phyloP scores from a whole-genome alignment of 2,329 filamentous ascomycete genomes.

The Pseudogymnoascus sp. region DNA sequence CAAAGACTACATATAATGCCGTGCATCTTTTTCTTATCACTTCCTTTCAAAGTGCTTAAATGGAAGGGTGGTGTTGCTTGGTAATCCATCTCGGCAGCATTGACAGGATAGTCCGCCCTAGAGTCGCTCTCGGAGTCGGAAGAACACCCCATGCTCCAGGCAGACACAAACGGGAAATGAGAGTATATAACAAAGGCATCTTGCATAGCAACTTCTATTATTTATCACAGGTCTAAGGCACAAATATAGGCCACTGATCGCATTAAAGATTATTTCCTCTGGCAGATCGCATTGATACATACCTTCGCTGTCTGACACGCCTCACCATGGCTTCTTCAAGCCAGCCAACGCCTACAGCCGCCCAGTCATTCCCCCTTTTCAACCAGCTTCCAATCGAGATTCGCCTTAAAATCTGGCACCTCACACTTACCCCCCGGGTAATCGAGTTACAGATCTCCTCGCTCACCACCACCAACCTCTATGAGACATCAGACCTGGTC shows the following conservation, averaged over 20 bases:
- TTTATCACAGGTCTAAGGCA: neutral
- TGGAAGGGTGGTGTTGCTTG: neutral
- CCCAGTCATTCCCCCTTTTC: constrained; percentile 15
- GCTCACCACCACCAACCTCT: neutral
- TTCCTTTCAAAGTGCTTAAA: neutral
- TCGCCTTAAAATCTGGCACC: constrained; percentile 16
- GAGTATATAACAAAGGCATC: neutral
- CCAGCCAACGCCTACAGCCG: neutral
- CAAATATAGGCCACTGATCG: neutral
- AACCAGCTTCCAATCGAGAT: constrained; percentile 19
- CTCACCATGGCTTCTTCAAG: neutral
- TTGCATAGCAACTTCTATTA: neutral
- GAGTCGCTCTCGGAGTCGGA: neutral
- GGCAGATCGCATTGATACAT: neutral
- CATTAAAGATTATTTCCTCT: neutral
- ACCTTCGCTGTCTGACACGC: neutral
- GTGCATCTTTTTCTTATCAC: neutral
- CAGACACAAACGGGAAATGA: constrained; percentile 2
- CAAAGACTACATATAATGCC: neutral
- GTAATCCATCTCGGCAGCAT: neutral
- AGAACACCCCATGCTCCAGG: neutral
- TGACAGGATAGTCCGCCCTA: neutral
- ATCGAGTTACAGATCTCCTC: constrained; percentile 13
- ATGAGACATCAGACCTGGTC: neutral
- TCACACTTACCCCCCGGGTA: constrained; percentile 14